These are phyloP conservation scores for Parietichytrium sp. DNA, from an alignment of 108 stramenopile genomes.

Conservation along the genomic window DNA sequence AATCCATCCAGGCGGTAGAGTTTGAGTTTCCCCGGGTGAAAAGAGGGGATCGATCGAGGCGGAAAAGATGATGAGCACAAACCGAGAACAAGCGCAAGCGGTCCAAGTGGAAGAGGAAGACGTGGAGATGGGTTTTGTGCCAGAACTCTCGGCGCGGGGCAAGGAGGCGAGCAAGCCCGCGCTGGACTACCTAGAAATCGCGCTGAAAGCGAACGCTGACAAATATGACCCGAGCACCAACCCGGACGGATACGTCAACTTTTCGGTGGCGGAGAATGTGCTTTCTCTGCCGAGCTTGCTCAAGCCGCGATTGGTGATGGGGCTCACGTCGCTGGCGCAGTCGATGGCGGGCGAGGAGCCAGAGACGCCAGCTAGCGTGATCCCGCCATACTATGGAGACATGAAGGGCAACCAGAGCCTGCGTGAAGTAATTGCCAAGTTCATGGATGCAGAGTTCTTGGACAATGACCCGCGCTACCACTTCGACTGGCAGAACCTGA, in stretches of 20 bases:
- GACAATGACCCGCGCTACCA: no score
- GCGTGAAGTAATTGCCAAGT: neutral
- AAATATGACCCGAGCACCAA: constrained; percentile 10
- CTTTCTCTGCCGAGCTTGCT: neutral
- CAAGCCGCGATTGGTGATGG: neutral
- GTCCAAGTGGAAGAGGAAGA: no score
- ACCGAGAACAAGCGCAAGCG: no score
- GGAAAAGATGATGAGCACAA: no score
- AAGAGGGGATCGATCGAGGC: no score
- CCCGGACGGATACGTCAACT: neutral
- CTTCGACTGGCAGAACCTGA: no score
- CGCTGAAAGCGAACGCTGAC: neutral
- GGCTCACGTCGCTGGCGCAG: neutral
- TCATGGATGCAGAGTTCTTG: constrained; percentile 14
- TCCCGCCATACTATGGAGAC: constrained; percentile 32
- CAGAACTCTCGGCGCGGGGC: no score
- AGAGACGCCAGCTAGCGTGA: no score
- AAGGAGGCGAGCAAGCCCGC: neutral
- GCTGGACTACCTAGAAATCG: neutral
- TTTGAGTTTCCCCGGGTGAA: no score
- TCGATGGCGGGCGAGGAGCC: neutral
- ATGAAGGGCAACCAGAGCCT: constrained; percentile 13
- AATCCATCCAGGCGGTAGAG: no score
- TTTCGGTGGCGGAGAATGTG: constrained; percentile 22
- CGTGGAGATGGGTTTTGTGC: no score